A percentile compares a stretch with the other conserved stretches of the same genome.
Conservation (phyloP, 225 moss, liverwort and hornwort genomes). For the Bryum argenteum region DNA sequence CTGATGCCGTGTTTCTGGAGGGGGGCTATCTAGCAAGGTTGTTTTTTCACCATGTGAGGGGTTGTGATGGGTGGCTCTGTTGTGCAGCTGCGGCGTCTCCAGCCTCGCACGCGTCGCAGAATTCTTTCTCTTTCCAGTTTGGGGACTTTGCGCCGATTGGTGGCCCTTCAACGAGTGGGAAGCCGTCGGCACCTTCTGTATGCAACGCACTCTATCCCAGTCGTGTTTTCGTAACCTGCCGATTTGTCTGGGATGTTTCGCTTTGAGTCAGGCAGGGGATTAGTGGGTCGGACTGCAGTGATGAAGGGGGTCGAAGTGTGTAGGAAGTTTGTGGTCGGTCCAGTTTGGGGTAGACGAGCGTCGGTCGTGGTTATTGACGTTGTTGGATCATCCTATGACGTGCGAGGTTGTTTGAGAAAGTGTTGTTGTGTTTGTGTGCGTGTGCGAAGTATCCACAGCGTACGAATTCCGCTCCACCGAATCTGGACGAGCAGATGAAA, state of each 20-base stretch:
- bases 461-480: conserved; percentile 96
- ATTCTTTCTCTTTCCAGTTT: conserved; percentile 81
- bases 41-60: conserved; percentile 4
- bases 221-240: neutral
- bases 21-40: neutral
- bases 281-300: neutral
- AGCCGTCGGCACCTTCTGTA: conserved; percentile 42
- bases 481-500: conserved; percentile 83
- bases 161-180: conserved; percentile 42
- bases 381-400: neutral
- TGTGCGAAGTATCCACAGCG: conserved; percentile 75
- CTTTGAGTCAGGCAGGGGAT: conserved; percentile 1
- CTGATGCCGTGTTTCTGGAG: neutral
- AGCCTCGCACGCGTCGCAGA: conserved; percentile 58
- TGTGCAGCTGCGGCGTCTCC: conserved; percentile 59
- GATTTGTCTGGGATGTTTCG: neutral
- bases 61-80: conserved; percentile 5
- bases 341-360: neutral
- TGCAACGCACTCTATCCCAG: conserved; percentile 3
- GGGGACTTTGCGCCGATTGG: conserved; percentile 85
- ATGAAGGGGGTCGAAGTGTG: neutral
- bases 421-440: conserved; percentile 23
- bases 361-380: neutral
- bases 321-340: neutral
- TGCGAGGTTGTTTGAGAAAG: conserved; percentile 20